Base-by-base conservation (phyloP, 495 filamentous ascomycete species). In the Xylaria venustula region DNA sequence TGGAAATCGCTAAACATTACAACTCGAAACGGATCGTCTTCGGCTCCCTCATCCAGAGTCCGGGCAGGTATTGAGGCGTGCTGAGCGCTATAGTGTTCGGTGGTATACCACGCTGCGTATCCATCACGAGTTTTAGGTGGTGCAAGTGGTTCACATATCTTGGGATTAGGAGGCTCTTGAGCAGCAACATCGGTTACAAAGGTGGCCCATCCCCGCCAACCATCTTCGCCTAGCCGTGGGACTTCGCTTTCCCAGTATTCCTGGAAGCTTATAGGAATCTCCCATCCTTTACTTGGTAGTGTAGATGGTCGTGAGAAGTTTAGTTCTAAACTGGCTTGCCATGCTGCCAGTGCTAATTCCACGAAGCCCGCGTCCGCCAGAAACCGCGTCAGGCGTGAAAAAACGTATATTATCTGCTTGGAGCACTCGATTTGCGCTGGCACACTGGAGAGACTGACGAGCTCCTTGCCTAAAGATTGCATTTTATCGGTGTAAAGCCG, bases 191-290 rank as follows among this genome's bases (percentile, higher is more conserved):
- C 65, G n/a, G 71, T 72, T 34, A 67, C 67, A 73, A 82, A 88
- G 22, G 74, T 68, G 20, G 67, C 71, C 93, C 93, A 97, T 15
- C 91, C 92, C 28, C 80, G 75, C 32, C 90, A 87, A 4, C 75
- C 78, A 6, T 71, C 66, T 71, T 98, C 94, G 4, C 94, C 94
- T 54, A 96, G 82, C 7, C 93, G 86, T 3, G 88, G 75, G 7
- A 87, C 80, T 67, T 97, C 94, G 40, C 86, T 90, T 52, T 96
- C 91, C 94, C 94, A 98, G 64, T 92, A 97, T 8, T 83, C 77
- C 26, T 79, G 69, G 53, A 95, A 88, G n/a, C 25, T 63, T 19
- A 64, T 51, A 1, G 68, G 69, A n/a, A 77, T 64, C 0, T 84
- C 62, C 12, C 68, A 53, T 7, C 67, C 64, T 1, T 65, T 46